Percentiles rank a stretch among this genome's conserved stretches.
phyloP scores from a whole-genome alignment of 176 grass and related monocot species.

The Raddia guianensis region DNA sequence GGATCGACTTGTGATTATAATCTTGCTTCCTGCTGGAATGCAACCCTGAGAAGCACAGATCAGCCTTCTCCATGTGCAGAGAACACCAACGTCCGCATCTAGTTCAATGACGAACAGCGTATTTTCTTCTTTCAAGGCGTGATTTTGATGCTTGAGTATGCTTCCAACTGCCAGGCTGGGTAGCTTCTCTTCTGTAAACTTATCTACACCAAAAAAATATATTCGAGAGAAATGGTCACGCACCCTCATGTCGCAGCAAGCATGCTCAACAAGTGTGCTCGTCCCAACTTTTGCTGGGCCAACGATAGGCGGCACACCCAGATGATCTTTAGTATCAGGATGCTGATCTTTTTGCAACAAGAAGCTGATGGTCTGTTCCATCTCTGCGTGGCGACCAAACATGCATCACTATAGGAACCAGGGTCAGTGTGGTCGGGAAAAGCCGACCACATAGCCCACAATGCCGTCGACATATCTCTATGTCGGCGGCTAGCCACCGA shows the following conservation, averaged over 20 bases:
- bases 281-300: slow-evolving; percentile 2
- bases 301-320: background rate
- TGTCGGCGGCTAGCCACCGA: too few relatives aligned
- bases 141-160: background rate
- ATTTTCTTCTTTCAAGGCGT: background rate
- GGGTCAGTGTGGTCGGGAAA: too few relatives aligned
- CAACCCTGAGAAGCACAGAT: too few relatives aligned
- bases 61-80: too few relatives aligned
- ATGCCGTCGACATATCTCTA: too few relatives aligned
- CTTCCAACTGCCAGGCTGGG: background rate
- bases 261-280: slow-evolving; percentile 32
- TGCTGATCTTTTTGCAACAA: background rate
- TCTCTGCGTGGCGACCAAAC: background rate
- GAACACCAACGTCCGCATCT: too few relatives aligned
- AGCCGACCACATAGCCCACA: too few relatives aligned
- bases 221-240: background rate
- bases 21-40: too few relatives aligned
- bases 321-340: background rate
- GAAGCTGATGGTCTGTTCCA: background rate
- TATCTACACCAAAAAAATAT: background rate
- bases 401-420: too few relatives aligned
- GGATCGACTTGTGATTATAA: too few relatives aligned
- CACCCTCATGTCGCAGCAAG: slow-evolving; percentile 15
- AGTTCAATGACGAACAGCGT: background rate
- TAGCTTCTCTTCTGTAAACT: background rate